These are phyloP conservation scores for Clonostachys chloroleuca DNA, from an alignment of 2,329 filamentous ascomycete genomes.

Conservation along the genomic window DNA sequence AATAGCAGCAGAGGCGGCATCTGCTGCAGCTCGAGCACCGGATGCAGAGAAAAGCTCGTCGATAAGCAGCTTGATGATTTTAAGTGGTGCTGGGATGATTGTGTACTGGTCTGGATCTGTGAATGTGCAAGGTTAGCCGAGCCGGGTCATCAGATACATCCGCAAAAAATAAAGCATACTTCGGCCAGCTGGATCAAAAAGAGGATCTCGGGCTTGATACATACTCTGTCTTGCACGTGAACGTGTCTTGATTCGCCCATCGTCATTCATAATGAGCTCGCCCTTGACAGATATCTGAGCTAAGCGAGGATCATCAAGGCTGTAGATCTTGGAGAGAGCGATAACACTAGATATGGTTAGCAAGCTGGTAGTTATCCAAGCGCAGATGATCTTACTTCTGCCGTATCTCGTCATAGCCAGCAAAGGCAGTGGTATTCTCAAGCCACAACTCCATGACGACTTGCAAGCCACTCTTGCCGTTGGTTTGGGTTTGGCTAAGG, in stretches of 20 bases:
- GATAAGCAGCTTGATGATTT: conserved; percentile 93
- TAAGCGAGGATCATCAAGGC: conserved; percentile 77
- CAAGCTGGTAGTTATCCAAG: conserved; percentile 6
- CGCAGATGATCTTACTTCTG: conserved; percentile 65
- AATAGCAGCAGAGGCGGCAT: conserved; percentile 58
- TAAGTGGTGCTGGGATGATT: conserved; percentile 79
- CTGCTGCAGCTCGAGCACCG: conserved; percentile 55
- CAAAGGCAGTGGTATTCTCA: conserved; percentile 94
- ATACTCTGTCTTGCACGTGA: conserved; percentile 81
- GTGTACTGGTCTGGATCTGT: conserved; percentile 85
- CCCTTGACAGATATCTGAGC: conserved; percentile 82
- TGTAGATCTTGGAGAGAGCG: conserved; percentile 86
- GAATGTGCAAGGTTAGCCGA: background rate
- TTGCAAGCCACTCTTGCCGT: conserved; percentile 75
- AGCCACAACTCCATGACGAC: conserved; percentile 94
- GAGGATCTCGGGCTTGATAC: conserved; percentile 11
- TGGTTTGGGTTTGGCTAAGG: conserved; percentile 77
- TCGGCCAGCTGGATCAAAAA: background rate
- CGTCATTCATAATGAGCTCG: conserved; percentile 78
- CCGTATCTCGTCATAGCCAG: conserved; percentile 95
- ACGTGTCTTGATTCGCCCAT: conserved; percentile 82
- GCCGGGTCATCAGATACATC: background rate
- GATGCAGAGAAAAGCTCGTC: conserved; percentile 85
- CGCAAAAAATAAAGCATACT: background rate
- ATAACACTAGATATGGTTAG: conserved; percentile 59